Conservation (phyloP, 2,329 filamentous ascomycete species). For the Cephalotrichum gorgonifer region DNA sequence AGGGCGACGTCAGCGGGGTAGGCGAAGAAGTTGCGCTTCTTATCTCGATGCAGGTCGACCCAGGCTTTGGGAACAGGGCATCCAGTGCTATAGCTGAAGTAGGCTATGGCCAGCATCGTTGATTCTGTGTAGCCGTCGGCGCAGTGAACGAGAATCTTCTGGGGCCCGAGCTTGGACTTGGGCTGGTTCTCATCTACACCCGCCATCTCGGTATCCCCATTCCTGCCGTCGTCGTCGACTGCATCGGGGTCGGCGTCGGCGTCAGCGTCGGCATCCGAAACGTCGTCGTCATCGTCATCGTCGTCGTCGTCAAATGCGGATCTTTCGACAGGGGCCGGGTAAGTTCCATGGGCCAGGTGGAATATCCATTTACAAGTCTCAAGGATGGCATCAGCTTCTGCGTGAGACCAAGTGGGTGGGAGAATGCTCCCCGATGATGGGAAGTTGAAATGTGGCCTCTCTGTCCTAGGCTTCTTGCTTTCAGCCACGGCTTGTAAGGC, state of each 20-base stretch:
- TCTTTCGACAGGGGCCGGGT: conserved; percentile 12
- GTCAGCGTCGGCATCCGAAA: conserved; percentile 9
- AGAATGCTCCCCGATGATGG: conserved; percentile 91
- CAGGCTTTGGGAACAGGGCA: conserved; percentile 74
- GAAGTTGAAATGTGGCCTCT: conserved; percentile 55
- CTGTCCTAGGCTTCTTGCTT: conserved; percentile 28
- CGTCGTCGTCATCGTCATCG: conserved; percentile 7
- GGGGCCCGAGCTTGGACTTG: conserved; percentile 24
- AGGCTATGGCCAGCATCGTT: conserved; percentile 78
- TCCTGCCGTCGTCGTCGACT: background rate
- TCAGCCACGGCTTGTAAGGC: conserved; percentile 54
- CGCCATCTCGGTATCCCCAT: conserved; percentile 28
- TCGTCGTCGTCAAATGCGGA: conserved; percentile 8
- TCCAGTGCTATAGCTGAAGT: conserved; percentile 86
- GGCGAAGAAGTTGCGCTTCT: conserved; percentile 88
- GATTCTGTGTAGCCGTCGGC: conserved; percentile 95
- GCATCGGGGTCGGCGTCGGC: conserved; percentile 7
- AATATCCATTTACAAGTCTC: conserved; percentile 88
- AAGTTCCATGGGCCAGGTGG: conserved; percentile 61
- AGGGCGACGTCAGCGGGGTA: conserved; percentile 85
- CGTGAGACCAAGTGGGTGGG: conserved; percentile 71
- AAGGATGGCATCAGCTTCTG: conserved; percentile 73
- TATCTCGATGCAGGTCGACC: conserved; percentile 71
- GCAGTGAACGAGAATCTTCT: conserved; percentile 82
- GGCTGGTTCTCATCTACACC: conserved; percentile 23